Percentiles rank a stretch among this genome's conserved stretches.
phyloP scores from a whole-genome alignment of 306 rosid genomes.

The Castanospermum australe region DNA sequence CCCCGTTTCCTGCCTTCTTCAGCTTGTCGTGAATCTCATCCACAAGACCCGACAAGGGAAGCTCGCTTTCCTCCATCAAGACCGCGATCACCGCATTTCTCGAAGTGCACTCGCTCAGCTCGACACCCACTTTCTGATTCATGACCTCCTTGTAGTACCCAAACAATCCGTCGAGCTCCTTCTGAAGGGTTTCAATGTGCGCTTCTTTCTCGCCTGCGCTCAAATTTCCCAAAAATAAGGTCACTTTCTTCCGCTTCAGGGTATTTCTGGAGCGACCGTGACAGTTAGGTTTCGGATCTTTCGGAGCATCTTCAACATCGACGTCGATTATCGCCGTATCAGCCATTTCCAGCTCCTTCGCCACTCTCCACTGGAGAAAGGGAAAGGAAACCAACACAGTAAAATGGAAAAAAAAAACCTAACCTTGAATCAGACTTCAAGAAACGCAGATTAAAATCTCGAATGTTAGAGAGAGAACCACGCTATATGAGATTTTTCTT shows the following conservation, averaged over 20 bases:
- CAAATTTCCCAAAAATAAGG: constrained; percentile 18
- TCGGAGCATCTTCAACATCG: constrained; percentile 19
- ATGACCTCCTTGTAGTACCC: constrained; percentile 50
- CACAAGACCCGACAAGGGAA: constrained; percentile 75
- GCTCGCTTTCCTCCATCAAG: constrained; percentile 76
- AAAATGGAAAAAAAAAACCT: neutral
- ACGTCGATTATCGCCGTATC: constrained; percentile 27
- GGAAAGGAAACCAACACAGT: neutral
- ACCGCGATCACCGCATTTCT: constrained; percentile 55
- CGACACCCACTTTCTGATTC: constrained; percentile 41
- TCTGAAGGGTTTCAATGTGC: constrained; percentile 39
- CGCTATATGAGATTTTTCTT: neutral
- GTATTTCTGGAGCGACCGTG: constrained; percentile 36
- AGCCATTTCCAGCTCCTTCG: constrained; percentile 28
- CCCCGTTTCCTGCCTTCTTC: constrained; percentile 26
- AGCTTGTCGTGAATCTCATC: constrained; percentile 50
- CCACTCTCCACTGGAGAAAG: neutral
- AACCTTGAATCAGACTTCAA: neutral
- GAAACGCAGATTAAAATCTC: neutral
- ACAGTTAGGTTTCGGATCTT: constrained; percentile 26
- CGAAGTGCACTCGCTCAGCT: constrained; percentile 33
- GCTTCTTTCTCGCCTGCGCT: constrained; percentile 50
- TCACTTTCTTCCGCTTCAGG: constrained; percentile 63
- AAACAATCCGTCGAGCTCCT: constrained; percentile 63
- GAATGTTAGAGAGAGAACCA: neutral